These are phyloP conservation scores for Eruca vesicaria DNA, from an alignment of 441 rosid genomes.

Conservation along the genomic window DNA sequence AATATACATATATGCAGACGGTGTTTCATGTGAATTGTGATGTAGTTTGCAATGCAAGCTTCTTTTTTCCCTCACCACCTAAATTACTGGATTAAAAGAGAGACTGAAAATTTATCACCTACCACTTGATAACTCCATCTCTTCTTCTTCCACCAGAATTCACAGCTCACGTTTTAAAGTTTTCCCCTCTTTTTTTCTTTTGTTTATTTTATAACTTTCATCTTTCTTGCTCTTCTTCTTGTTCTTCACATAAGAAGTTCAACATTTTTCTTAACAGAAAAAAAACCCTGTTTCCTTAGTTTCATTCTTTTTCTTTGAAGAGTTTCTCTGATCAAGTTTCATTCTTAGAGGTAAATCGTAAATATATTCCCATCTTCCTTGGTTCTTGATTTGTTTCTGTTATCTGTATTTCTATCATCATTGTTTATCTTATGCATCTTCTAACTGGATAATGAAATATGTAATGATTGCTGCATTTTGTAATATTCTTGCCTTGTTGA, in stretches of 20 bases:
- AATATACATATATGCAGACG: constrained; percentile 2
- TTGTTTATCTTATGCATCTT: constrained; percentile 11
- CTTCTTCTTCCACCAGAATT: constrained; percentile 31
- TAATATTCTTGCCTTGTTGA: constrained; percentile 12
- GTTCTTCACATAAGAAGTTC: constrained; percentile 20
- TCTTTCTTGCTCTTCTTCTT: constrained; percentile 2
- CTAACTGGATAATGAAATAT: neutral
- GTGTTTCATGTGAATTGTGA: neutral
- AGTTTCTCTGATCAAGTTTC: constrained; percentile 12
- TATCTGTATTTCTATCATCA: constrained; percentile 12
- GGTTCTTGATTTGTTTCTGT: constrained; percentile 2
- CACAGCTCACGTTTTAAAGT: constrained; percentile 16
- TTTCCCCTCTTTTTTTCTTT: constrained; percentile 8
- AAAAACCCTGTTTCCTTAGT: neutral
- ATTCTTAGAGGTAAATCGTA: too few relatives aligned
- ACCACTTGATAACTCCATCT: constrained; percentile 37
- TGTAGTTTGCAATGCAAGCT: constrained; percentile 34
- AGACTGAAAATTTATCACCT: constrained; percentile 8
- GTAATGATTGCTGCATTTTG: constrained; percentile 24
- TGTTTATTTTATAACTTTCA: neutral
- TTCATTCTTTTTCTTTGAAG: constrained; percentile 40
- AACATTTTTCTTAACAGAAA: neutral
- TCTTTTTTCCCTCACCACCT: neutral
- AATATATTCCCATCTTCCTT: constrained; percentile 9
- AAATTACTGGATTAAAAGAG: neutral